Percentiles rank a stretch among this genome's conserved stretches.
Evolutionary conservation across 345 rosid species (phyloP).

Genomic region (Salix suchowensis): DNA sequence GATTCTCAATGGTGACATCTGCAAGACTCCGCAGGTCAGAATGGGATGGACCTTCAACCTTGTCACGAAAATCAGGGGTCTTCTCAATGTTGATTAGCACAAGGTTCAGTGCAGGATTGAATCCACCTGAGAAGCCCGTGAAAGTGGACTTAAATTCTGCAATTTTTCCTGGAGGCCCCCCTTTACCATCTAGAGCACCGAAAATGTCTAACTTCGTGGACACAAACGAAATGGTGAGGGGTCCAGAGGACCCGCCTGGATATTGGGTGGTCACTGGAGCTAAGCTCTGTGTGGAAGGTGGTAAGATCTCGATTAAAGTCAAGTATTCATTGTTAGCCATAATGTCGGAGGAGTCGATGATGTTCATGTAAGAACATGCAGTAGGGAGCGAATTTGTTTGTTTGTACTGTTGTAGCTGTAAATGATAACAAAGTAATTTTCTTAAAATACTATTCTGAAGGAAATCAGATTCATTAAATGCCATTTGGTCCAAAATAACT

Average conservation of each 20-base stretch:
- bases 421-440: conserved; percentile 14
- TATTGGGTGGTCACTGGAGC: conserved; percentile 98
- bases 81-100: conserved; percentile 70
- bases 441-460: background rate
- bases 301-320: conserved; percentile 72
- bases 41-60: conserved; percentile 68
- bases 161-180: conserved; percentile 77
- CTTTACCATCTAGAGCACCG: conserved; percentile 46
- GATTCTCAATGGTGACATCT: conserved; percentile 67
- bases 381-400: background rate
- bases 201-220: conserved; percentile 77
- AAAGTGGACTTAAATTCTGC: conserved; percentile 83
- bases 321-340: conserved; percentile 78
- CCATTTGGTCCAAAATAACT: background rate
- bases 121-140: conserved; percentile 37
- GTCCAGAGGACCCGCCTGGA: conserved; percentile 85
- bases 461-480: background rate
- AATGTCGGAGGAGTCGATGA: conserved; percentile 65
- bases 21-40: conserved; percentile 66
- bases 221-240: conserved; percentile 79
- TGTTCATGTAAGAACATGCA: conserved; percentile 38
- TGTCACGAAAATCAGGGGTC: conserved; percentile 71
- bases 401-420: conserved; percentile 15
- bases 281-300: conserved; percentile 68
- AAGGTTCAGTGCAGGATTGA: conserved; percentile 52